phyloP scores from a whole-genome alignment of 345 rosid species.

The Eucalyptus globulus region DNA sequence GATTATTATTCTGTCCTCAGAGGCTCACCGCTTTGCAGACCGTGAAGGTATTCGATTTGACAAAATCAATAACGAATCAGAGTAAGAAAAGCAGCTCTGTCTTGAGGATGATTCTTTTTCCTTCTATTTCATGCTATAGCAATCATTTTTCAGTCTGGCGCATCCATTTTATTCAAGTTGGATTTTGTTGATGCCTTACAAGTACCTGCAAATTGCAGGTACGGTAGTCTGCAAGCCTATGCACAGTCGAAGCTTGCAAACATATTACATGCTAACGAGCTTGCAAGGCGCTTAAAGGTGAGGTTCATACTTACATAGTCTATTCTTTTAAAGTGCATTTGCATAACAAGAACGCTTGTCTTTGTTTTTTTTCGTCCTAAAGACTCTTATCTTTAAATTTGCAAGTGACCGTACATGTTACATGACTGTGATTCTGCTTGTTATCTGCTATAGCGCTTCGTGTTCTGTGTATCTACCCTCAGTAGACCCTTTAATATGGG shows the following conservation, averaged over 20 bases:
- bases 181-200: background rate
- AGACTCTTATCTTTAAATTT: background rate
- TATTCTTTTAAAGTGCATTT: background rate
- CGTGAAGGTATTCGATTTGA: slow-evolving; percentile 33
- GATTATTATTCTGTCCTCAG: slow-evolving; percentile 34
- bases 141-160: background rate
- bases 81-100: slow-evolving; percentile 1
- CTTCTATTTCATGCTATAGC: background rate
- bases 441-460: background rate
- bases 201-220: slow-evolving; percentile 13
- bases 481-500: background rate
- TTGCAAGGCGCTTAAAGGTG: slow-evolving; percentile 32
- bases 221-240: slow-evolving; percentile 27
- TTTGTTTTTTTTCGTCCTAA: background rate
- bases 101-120: background rate
- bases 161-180: background rate
- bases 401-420: background rate
- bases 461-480: background rate
- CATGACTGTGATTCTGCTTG: background rate
- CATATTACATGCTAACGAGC: slow-evolving; percentile 25
- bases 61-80: slow-evolving; percentile 22
- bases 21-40: slow-evolving; percentile 15
- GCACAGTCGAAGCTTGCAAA: slow-evolving; percentile 42
- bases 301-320: background rate
- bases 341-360: background rate